phyloP scores from a whole-genome alignment of 139 green algal species.

The Parachlorella kessleri region DNA sequence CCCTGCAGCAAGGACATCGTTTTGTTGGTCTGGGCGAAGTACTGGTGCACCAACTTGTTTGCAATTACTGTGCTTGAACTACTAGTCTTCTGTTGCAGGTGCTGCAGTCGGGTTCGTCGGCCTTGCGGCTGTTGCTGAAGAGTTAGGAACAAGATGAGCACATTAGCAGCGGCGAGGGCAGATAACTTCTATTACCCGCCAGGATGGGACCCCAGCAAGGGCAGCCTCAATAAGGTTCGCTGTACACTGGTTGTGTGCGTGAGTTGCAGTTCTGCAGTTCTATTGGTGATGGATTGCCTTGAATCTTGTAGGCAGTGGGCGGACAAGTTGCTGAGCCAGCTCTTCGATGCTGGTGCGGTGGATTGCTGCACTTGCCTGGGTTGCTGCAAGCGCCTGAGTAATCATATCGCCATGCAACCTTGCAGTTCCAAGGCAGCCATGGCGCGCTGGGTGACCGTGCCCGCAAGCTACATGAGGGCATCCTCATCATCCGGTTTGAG shows the following conservation, averaged over 20 bases:
- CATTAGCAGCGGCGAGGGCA: slow-evolving; percentile 76
- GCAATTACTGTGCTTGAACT: too few relatives aligned
- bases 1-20: too few relatives aligned
- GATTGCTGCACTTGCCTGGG: too few relatives aligned
- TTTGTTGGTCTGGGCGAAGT: too few relatives aligned
- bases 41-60: too few relatives aligned
- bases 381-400: slow-evolving; percentile 12
- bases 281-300: too few relatives aligned
- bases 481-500: slow-evolving; percentile 97
- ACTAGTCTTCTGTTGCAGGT: too few relatives aligned
- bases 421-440: slow-evolving; percentile 59
- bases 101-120: too few relatives aligned
- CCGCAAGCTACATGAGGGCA: slow-evolving; percentile 84
- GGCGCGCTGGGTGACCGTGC: slow-evolving; percentile 87
- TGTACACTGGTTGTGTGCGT: neutral
- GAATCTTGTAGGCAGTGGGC: too few relatives aligned
- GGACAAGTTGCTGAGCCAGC: too few relatives aligned
- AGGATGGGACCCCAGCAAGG: slow-evolving; percentile 84
- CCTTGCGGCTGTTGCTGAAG: neutral
- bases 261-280: neutral
- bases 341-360: too few relatives aligned
- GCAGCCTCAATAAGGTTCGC: slow-evolving; percentile 73
- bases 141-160: slow-evolving; percentile 51
- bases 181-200: slow-evolving; percentile 96
- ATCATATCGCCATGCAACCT: neutral